Evolutionary conservation across 2,329 filamentous ascomycete genomes (phyloP).

Genomic region (Paracorniculantispora psalliotae): DNA sequence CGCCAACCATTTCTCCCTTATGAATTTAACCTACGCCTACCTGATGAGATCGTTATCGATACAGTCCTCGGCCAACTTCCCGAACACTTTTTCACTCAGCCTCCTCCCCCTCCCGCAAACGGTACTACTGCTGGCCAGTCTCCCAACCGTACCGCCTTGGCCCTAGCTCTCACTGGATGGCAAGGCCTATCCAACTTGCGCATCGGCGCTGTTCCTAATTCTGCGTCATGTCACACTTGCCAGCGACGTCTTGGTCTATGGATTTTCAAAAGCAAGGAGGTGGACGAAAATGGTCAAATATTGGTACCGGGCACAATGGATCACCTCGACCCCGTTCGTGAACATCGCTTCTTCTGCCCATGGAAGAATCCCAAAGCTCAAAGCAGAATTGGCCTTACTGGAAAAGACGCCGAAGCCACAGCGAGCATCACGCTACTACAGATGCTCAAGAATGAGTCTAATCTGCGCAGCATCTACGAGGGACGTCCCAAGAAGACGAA

Average conservation of each 20-base stretch:
- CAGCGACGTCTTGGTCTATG: constrained; percentile 85
- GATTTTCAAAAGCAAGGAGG: constrained; percentile 80
- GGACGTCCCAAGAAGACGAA: constrained; percentile 25
- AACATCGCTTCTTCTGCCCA: constrained; percentile 80
- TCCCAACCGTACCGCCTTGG: constrained; percentile 59
- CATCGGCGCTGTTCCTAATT: constrained; percentile 60
- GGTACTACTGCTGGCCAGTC: constrained; percentile 17
- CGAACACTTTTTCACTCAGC: constrained; percentile 48
- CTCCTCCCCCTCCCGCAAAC: constrained; percentile 30
- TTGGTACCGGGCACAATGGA: constrained; percentile 59
- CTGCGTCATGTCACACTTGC: constrained; percentile 78
- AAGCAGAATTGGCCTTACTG: constrained; percentile 33
- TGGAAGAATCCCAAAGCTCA: constrained; percentile 67
- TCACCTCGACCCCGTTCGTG: constrained; percentile 61
- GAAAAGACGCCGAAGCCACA: constrained; percentile 34
- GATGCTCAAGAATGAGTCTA: constrained; percentile 54
- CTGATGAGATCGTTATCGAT: constrained; percentile 48
- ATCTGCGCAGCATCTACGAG: constrained; percentile 39
- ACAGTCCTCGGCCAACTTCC: constrained; percentile 46
- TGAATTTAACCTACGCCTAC: constrained; percentile 55
- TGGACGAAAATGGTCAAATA: constrained; percentile 48
- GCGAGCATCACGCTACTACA: constrained; percentile 53
- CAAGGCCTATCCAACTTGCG: constrained; percentile 55
- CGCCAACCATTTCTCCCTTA: constrained; percentile 56
- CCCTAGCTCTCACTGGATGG: constrained; percentile 71